A percentile compares a stretch with the other conserved stretches of the same genome.
phyloP scores from a whole-genome alignment of 2,329 filamentous ascomycete species.

The Hymenoscyphus repandus region DNA sequence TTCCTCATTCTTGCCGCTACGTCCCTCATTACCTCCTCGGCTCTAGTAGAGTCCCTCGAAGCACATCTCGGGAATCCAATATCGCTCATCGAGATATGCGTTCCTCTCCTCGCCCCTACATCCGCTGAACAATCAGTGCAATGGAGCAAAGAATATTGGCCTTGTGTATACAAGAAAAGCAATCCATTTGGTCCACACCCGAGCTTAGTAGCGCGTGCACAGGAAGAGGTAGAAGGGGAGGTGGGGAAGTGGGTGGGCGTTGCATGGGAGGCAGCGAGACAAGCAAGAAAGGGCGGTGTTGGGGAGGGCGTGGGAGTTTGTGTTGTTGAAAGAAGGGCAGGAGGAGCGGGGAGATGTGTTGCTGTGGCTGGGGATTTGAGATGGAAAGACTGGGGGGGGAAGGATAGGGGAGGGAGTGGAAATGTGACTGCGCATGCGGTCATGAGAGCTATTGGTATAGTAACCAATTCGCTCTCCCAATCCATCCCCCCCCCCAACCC shows the following conservation, averaged over 20 bases:
- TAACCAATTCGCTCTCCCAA: conserved; percentile 52
- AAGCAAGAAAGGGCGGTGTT: conserved; percentile 51
- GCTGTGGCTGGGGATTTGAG: conserved; percentile 74
- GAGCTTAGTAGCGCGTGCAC: conserved; percentile 63
- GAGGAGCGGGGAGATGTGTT: conserved; percentile 42
- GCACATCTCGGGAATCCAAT: conserved; percentile 21
- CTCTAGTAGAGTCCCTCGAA: conserved; percentile 40
- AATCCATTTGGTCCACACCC: conserved; percentile 84
- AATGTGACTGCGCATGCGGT: conserved; percentile 77
- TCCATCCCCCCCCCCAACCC: conserved; percentile 19
- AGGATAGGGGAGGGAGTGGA: conserved; percentile 47
- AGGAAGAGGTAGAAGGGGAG: conserved; percentile 61
- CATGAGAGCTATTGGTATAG: conserved; percentile 76
- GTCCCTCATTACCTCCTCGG: conserved; percentile 45
- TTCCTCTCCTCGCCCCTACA: conserved; percentile 69
- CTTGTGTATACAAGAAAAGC: conserved; percentile 78
- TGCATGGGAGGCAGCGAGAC: conserved; percentile 57
- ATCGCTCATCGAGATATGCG: conserved; percentile 46
- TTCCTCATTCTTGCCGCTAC: conserved; percentile 48
- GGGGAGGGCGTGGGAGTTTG: conserved; percentile 71
- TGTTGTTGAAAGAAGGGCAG: conserved; percentile 52
- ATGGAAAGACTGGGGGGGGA: conserved; percentile 51
- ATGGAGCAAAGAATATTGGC: conserved; percentile 78
- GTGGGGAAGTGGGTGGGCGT: conserved; percentile 63
- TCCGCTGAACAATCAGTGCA: conserved; percentile 68